These are phyloP conservation scores for Psilocybe mexicana DNA, from an alignment of 1,284 basidiomycete genomes.

Conservation along the genomic window DNA sequence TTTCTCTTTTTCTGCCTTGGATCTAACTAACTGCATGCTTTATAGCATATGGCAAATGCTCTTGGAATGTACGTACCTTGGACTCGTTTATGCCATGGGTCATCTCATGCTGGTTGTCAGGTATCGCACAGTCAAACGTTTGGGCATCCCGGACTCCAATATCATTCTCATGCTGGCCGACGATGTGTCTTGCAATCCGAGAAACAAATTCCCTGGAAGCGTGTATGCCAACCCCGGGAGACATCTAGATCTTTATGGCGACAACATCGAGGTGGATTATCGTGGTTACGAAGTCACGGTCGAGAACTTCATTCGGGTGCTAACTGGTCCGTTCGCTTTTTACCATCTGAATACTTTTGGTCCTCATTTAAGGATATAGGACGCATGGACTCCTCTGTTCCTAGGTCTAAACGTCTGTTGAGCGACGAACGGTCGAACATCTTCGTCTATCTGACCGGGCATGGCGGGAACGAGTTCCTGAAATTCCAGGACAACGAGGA, in stretches of 20 bases:
- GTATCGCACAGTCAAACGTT: conserved; percentile 97
- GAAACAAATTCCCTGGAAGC: conserved; percentile 90
- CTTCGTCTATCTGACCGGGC: conserved; percentile 98
- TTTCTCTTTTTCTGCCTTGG: neutral
- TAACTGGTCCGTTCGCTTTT: conserved; percentile 67
- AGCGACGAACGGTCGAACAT: conserved; percentile 93
- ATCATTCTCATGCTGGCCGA: conserved; percentile 99
- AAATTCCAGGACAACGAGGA: conserved; percentile 99
- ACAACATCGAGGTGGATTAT: conserved; percentile 97
- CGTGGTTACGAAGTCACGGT: conserved; percentile 97
- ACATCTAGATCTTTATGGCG: conserved; percentile 89
- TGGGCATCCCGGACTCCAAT: conserved; percentile 97
- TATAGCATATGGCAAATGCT: conserved; percentile 95
- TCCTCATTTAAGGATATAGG: conserved; percentile 39
- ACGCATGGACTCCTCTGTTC: conserved; percentile 74
- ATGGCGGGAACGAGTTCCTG: conserved; percentile 97
- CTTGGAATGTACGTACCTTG: conserved; percentile 78
- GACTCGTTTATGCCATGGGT: neutral
- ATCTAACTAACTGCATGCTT: neutral
- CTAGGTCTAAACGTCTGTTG: conserved; percentile 89
- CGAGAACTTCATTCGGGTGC: conserved; percentile 89
- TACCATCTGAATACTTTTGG: neutral
- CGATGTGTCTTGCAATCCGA: conserved; percentile 91
- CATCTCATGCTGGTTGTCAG: conserved; percentile 37
- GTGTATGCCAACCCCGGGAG: conserved; percentile 86